Evolutionary conservation across 2,329 filamentous ascomycete species (phyloP).

Genomic region (Neofusicoccum parvum): DNA sequence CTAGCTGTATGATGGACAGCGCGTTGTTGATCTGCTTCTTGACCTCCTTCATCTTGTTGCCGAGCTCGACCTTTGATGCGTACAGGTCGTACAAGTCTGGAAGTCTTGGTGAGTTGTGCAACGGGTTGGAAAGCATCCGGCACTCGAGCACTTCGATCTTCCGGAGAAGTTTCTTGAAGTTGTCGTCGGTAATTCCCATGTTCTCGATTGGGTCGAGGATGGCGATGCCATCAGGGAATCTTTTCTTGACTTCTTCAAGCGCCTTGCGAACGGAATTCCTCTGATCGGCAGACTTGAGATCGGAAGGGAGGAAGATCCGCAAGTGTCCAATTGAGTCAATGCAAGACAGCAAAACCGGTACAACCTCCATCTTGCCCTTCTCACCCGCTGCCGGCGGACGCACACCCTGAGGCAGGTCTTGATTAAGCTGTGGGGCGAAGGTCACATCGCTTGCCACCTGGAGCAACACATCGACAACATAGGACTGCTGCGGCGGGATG

Average conservation of each 20-base stretch:
- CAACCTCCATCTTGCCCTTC: slow-evolving; percentile 73
- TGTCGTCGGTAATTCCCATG: slow-evolving; percentile 90
- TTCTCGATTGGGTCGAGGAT: slow-evolving; percentile 92
- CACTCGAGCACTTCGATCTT: slow-evolving; percentile 98
- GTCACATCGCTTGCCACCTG: slow-evolving; percentile 58
- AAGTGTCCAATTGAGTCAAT: slow-evolving; percentile 84
- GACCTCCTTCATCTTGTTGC: slow-evolving; percentile 78
- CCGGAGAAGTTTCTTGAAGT: slow-evolving; percentile 85
- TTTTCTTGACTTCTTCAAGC: slow-evolving; percentile 76
- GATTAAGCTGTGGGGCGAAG: slow-evolving; percentile 61
- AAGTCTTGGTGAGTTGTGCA: slow-evolving; percentile 86
- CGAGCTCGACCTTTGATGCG: slow-evolving; percentile 73
- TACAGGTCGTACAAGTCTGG: slow-evolving; percentile 87
- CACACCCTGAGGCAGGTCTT: slow-evolving; percentile 66
- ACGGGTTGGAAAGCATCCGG: slow-evolving; percentile 80
- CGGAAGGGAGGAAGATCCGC: slow-evolving; percentile 78
- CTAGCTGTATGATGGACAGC: slow-evolving; percentile 86
- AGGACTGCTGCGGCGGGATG: slow-evolving; percentile 72
- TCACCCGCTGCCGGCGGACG: slow-evolving; percentile 64
- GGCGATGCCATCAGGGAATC: slow-evolving; percentile 91
- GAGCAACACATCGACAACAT: slow-evolving; percentile 81
- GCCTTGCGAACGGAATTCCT: slow-evolving; percentile 68
- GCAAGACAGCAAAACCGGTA: slow-evolving; percentile 84
- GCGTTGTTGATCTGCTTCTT: slow-evolving; percentile 87
- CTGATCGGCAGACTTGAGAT: slow-evolving; percentile 69